Evolutionary conservation across 257 asterid species (phyloP), one percentile per base, ranked within the genome.

Genomic region (Eucommia ulmoides): DNA sequence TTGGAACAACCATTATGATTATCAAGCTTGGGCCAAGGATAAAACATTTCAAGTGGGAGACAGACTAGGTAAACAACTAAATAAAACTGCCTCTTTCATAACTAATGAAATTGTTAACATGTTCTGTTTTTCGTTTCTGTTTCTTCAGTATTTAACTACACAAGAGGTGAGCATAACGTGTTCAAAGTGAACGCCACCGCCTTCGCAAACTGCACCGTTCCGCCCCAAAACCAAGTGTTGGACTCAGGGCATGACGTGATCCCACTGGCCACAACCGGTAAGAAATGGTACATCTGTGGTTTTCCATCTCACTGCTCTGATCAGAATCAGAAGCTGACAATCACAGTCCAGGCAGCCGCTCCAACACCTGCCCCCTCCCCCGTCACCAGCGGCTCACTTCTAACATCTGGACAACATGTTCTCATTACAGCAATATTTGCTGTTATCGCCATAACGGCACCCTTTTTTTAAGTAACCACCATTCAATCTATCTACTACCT

Each of bases 111-210:
- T 2, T 8, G 0, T 7, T 8, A 19, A 14, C 16, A 8, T 48
- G 52, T n/a, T n/a, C n/a, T n/a, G n/a, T n/a, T n/a, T n/a, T n/a
- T n/a, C n/a, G n/a, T n/a, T n/a, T n/a, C n/a, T n/a, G n/a, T n/a
- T n/a, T n/a, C n/a, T n/a, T n/a, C 67, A 61, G 67, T 53, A 35
- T 61, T 61, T 24, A 46, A 20, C 11, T 54, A 62, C 23, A 16
- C 24, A 15, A 23, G 41, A 44, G 56, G 61, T 10, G 11, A n/a
- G 21, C 56, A 54, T 19, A 25, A 50, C 17, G 67, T 41, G 52
- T 24, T 22, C 47, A 49, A 49, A 38, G 61, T 20, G 44, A 50
- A 54, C 22, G 45, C 22, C 49, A 42, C 52, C 15, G 41, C 20
- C 15, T 41, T 24, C 19, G 11, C 49, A 12, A 8, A 20, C 18